A percentile compares a stretch with the other conserved stretches of the same genome.
Conservation (phyloP, 106 monocot species). For the Phalaenopsis aphrodite region DNA sequence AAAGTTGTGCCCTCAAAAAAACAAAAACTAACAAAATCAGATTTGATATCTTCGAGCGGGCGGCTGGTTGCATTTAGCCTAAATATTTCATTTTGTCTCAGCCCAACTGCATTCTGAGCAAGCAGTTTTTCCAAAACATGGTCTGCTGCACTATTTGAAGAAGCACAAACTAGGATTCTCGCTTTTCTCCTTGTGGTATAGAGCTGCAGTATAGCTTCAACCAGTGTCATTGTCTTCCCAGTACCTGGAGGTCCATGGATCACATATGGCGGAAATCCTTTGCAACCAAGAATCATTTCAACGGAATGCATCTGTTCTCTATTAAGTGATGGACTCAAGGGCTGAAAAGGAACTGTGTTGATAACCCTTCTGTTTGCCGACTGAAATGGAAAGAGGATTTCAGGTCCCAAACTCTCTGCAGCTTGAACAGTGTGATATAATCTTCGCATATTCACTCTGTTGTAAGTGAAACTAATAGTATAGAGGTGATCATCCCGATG, state of each 20-base stretch:
- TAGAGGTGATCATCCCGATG: conserved; percentile 53
- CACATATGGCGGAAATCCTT: conserved; percentile 76
- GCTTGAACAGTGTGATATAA: conserved; percentile 62
- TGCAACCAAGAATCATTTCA: conserved; percentile 78
- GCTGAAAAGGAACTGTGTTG: conserved; percentile 19
- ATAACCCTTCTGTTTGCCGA: conserved; percentile 24
- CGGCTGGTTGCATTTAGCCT: conserved; percentile 80
- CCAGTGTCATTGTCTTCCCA: conserved; percentile 80
- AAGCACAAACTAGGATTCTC: conserved; percentile 74
- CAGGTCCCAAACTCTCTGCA: conserved; percentile 38
- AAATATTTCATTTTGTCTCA: conserved; percentile 55
- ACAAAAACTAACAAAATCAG: conserved; percentile 66
- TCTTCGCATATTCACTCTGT: conserved; percentile 71
- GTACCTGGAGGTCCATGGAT: conserved; percentile 97
- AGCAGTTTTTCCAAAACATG: conserved; percentile 69
- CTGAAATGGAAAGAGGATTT: conserved; percentile 61
- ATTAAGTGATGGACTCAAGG: conserved; percentile 51
- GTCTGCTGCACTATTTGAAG: conserved; percentile 94
- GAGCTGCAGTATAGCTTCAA: conserved; percentile 76
- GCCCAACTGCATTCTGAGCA: conserved; percentile 9
- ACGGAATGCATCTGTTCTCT: conserved; percentile 58
- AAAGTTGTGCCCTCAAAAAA: conserved; percentile 75
- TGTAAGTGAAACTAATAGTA: conserved; percentile 81
- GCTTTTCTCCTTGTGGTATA: conserved; percentile 33
- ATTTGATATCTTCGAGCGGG: conserved; percentile 69